Evolutionary conservation across 257 asterid species (phyloP).

Genomic region (Nicotiana paniculata): DNA sequence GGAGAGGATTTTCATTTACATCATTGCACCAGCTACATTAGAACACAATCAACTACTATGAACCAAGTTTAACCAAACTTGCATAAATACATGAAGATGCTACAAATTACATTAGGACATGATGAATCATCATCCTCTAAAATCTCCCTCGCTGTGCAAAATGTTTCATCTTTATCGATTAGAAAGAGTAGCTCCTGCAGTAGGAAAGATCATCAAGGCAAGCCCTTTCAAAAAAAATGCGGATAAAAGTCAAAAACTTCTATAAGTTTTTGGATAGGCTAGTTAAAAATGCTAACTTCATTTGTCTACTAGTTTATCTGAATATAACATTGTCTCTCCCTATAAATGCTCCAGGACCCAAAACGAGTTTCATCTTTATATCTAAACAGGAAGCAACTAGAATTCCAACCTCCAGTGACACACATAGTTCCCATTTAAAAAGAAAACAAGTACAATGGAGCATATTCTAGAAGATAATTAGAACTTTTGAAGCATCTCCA

Average conservation of each 20-base stretch:
- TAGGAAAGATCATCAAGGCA: neutral
- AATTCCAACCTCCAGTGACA: neutral
- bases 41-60: neutral
- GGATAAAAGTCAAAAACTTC: neutral
- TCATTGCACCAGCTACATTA: neutral
- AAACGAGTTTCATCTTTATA: neutral
- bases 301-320: neutral
- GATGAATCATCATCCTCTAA: neutral
- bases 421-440: neutral
- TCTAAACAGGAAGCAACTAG: neutral
- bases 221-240: neutral
- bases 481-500: conserved; percentile 7
- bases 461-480: neutral
- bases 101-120: neutral
- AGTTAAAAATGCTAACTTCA: neutral
- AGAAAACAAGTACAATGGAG: neutral
- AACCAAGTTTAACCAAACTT: neutral
- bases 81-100: conserved; percentile 1
- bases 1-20: neutral
- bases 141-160: neutral
- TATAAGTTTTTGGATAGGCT: neutral
- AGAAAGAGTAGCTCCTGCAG: neutral
- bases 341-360: neutral
- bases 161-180: neutral
- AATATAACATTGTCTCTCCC: neutral